These are phyloP conservation scores for Lasiodiplodia hormozganensis DNA, from an alignment of 2,329 filamentous ascomycete genomes.

Conservation along the genomic window DNA sequence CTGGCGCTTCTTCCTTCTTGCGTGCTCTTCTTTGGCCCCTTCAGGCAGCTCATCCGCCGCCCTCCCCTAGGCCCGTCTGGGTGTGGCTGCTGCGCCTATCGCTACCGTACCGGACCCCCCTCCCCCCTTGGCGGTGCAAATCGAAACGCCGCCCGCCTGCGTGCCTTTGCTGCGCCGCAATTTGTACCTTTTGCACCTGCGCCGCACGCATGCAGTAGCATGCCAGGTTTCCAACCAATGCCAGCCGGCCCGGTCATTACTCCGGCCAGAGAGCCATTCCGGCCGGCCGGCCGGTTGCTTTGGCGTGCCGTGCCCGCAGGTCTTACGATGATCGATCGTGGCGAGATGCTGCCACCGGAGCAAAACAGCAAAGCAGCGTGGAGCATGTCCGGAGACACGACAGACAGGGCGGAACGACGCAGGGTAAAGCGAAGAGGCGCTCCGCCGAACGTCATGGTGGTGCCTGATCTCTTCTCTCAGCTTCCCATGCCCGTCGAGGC, in stretches of 20 bases:
- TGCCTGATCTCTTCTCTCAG: not conserved
- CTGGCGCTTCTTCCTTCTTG: not conserved
- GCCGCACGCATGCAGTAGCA: not conserved
- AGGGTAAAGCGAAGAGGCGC: not conserved
- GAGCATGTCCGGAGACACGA: not conserved
- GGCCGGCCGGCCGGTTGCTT: not conserved
- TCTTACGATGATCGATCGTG: constrained; percentile 12
- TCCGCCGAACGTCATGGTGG: not conserved
- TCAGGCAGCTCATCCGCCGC: not conserved
- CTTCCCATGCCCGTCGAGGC: no score
- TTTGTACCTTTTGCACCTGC: not conserved
- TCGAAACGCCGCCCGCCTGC: not conserved
- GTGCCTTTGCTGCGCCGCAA: not conserved
- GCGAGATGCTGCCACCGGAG: not conserved
- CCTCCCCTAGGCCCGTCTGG: not conserved
- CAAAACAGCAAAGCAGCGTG: not conserved
- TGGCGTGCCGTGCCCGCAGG: not conserved
- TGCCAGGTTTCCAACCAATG: not conserved
- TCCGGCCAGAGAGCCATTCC: not conserved
- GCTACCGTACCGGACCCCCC: no score
- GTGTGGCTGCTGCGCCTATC: no score
- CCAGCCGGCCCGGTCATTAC: not conserved
- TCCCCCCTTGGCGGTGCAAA: not conserved
- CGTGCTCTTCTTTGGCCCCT: not conserved
- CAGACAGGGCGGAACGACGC: not conserved